Percentiles rank a stretch among this genome's conserved stretches.
Conservation (phyloP, 1,284 basidiomycete species). For the Malassezia psittaci region DNA sequence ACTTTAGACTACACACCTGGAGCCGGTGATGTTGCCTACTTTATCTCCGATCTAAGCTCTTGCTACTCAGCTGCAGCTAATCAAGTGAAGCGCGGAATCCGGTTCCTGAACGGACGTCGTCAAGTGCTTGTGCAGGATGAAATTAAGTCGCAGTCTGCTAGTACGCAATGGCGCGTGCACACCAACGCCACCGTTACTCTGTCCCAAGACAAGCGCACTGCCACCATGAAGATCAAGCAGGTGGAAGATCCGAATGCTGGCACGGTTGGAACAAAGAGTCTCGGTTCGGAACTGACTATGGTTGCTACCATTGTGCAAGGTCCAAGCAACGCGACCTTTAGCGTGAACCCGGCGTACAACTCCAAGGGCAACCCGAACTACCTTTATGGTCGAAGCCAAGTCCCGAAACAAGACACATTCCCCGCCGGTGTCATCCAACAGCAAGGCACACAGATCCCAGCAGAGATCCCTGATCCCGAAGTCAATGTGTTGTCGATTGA, state of each 20-base stretch:
- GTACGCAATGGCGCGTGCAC: constrained; percentile 83
- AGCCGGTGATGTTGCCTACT: constrained; percentile 68
- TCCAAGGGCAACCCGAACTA: constrained; percentile 16
- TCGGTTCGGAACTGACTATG: constrained; percentile 46
- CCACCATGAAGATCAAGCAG: constrained; percentile 59
- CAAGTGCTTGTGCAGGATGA: constrained; percentile 65
- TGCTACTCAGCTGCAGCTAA: constrained; percentile 61
- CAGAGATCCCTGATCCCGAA: constrained; percentile 45
- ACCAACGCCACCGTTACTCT: constrained; percentile 63
- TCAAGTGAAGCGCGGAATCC: constrained; percentile 73
- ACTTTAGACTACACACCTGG: constrained; percentile 57
- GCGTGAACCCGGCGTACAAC: constrained; percentile 16
- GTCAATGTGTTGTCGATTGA: constrained; percentile 70
- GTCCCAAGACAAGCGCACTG: constrained; percentile 51
- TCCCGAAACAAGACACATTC: constrained; percentile 63
- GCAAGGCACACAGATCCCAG: constrained; percentile 4
- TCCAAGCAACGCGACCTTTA: constrained; percentile 53
- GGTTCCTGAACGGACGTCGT: constrained; percentile 70
- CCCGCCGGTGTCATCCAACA: background rate
- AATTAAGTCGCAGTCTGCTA: constrained; percentile 29
- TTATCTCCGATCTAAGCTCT: constrained; percentile 65
- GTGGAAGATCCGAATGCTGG: constrained; percentile 54
- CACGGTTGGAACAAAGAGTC: constrained; percentile 22
- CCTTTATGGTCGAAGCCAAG: constrained; percentile 52
- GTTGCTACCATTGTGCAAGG: constrained; percentile 55